Conservation (phyloP, 2,329 filamentous ascomycete species). For the Calonectria leucothoes region DNA sequence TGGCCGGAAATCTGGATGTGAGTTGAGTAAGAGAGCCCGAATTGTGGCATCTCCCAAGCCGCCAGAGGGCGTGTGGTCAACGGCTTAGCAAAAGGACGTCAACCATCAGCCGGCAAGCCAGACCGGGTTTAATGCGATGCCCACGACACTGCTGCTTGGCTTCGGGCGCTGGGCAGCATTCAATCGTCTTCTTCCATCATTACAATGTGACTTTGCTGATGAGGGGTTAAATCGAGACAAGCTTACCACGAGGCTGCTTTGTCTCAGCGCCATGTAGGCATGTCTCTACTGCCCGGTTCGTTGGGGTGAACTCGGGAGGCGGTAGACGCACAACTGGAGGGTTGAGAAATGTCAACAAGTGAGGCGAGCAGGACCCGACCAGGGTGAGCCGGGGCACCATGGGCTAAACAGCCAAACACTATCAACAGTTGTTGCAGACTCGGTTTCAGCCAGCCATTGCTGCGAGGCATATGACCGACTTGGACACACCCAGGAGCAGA, state of each 20-base stretch:
- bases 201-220: conserved; percentile 29
- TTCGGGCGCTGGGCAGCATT: not conserved
- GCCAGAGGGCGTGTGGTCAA: conserved; percentile 3
- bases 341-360: conserved; percentile 26
- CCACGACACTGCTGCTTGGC: conserved; percentile 26
- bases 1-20: not conserved
- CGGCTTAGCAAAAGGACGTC: conserved; percentile 1
- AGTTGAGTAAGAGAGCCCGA: not conserved
- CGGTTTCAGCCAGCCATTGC: not conserved
- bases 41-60: not conserved
- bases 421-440: not conserved
- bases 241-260: conserved; percentile 21
- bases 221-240: conserved; percentile 37
- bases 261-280: conserved; percentile 34
- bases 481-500: not conserved
- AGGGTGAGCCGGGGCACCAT: conserved; percentile 2
- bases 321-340: conserved; percentile 20
- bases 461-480: not conserved
- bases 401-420: not conserved
- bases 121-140: conserved; percentile 21
- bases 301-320: conserved; percentile 11
- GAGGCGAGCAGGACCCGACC: conserved; percentile 17
- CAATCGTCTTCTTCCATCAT: conserved; percentile 13
- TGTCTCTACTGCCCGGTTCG: conserved; percentile 27
- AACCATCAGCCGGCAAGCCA: not conserved